These are phyloP conservation scores for Spathaspora gorwiae DNA, from an alignment of 805 yeast species.

Conservation along the genomic window DNA sequence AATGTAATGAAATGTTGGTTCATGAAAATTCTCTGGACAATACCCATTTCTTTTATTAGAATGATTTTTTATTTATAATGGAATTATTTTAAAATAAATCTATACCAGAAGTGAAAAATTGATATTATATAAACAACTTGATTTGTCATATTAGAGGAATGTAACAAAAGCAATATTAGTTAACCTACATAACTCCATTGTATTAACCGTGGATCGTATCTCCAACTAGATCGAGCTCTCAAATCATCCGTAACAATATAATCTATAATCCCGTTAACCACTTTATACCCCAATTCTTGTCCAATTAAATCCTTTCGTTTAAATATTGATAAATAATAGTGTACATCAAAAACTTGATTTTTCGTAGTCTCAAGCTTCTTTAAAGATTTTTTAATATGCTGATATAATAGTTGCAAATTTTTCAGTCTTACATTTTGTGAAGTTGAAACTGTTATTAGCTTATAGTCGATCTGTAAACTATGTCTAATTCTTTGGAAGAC, in stretches of 20 bases:
- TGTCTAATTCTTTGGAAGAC: constrained; percentile 26
- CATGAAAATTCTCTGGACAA: constrained; percentile 55
- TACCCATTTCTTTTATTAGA: constrained; percentile 61
- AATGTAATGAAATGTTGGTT: constrained; percentile 62
- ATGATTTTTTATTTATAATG: not conserved
- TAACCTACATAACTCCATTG: constrained; percentile 13
- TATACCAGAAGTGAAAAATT: too few relatives aligned
- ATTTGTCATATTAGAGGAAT: not conserved
- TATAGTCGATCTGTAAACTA: constrained; percentile 15
- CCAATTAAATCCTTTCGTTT: constrained; percentile 9
- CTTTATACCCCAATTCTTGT: constrained; percentile 10
- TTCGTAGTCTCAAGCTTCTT: not conserved
- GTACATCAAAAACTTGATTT: constrained; percentile 9
- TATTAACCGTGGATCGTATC: constrained; percentile 13
- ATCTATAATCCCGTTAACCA: constrained; percentile 25
- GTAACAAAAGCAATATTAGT: not conserved
- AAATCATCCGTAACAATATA: constrained; percentile 13
- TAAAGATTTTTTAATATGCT: constrained; percentile 9
- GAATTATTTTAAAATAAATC: too few relatives aligned
- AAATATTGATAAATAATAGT: constrained; percentile 11
- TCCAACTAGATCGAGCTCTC: constrained; percentile 19
- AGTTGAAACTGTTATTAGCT: constrained; percentile 21
- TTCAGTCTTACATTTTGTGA: constrained; percentile 18
- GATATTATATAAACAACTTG: not conserved
- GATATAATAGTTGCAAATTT: constrained; percentile 7